A percentile compares a stretch with the other conserved stretches of the same genome.
Evolutionary conservation across 2,329 filamentous ascomycete genomes (phyloP).

Genomic region (Alternaria ethzedia): DNA sequence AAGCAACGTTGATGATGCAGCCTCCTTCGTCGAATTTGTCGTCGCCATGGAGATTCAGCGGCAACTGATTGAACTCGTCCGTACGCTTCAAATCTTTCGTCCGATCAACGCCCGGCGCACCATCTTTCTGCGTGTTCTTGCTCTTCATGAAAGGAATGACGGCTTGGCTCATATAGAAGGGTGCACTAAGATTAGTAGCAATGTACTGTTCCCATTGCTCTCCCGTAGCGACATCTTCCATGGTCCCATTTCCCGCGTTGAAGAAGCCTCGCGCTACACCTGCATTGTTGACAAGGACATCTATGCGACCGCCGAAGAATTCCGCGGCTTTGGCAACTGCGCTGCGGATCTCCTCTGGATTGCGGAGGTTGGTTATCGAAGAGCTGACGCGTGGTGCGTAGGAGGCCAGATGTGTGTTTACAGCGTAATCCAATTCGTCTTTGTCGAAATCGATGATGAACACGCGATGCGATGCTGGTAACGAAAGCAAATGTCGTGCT

Average conservation of each 20-base stretch:
- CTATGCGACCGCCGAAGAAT: slow-evolving; percentile 43
- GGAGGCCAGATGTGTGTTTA: slow-evolving; percentile 39
- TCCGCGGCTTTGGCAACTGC: slow-evolving; percentile 46
- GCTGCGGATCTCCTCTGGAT: slow-evolving; percentile 32
- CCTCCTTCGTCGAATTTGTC: slow-evolving; percentile 33
- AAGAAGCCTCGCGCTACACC: slow-evolving; percentile 32
- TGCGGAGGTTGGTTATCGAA: slow-evolving; percentile 48
- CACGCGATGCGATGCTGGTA: slow-evolving; percentile 48
- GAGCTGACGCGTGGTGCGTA: slow-evolving; percentile 35
- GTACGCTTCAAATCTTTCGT: slow-evolving; percentile 27
- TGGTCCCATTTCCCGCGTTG: slow-evolving; percentile 29
- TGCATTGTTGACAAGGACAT: slow-evolving; percentile 43
- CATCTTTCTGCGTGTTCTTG: slow-evolving; percentile 21
- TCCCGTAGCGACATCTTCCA: slow-evolving; percentile 29
- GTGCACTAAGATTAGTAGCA: slow-evolving; percentile 29
- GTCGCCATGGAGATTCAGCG: slow-evolving; percentile 25
- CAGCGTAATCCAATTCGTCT: slow-evolving; percentile 42
- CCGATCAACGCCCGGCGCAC: slow-evolving; percentile 17
- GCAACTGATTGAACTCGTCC: slow-evolving; percentile 27
- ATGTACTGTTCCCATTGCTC: slow-evolving; percentile 34
- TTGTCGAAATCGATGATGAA: slow-evolving; percentile 54
- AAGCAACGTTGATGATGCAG: slow-evolving; percentile 54
- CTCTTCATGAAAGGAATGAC: slow-evolving; percentile 32
- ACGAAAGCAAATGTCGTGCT: slow-evolving; percentile 49
- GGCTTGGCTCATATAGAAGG: slow-evolving; percentile 31